Conservation (phyloP, 2,329 filamentous ascomycete species). For the Blastomyces silverae region DNA sequence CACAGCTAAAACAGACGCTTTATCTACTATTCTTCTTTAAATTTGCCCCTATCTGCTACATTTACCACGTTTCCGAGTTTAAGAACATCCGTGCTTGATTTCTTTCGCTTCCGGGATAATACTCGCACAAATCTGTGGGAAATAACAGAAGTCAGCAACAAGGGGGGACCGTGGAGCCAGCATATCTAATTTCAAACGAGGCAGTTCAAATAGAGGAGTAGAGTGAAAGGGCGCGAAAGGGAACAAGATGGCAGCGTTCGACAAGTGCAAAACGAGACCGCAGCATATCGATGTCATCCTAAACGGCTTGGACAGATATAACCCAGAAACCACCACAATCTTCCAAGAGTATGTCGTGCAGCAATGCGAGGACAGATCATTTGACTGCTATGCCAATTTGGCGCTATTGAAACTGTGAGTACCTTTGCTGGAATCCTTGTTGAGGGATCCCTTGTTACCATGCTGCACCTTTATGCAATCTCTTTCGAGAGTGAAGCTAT, state of each 20-base stretch:
- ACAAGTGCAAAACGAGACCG: conserved; percentile 86
- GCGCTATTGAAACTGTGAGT: conserved; percentile 90
- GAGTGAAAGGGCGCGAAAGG: conserved; percentile 18
- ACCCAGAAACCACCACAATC: conserved; percentile 86
- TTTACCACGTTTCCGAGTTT: neutral
- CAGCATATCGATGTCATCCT: conserved; percentile 89
- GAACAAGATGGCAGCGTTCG: conserved; percentile 48
- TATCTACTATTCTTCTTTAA: neutral
- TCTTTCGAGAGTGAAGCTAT: neutral
- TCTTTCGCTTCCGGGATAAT: neutral
- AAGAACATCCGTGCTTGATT: neutral
- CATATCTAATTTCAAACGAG: neutral
- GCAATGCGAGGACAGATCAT: conserved; percentile 91
- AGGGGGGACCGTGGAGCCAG: neutral
- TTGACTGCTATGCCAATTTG: conserved; percentile 94
- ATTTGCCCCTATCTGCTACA: neutral
- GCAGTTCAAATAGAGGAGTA: too few relatives aligned
- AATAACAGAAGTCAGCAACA: too few relatives aligned
- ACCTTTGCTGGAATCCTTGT: conserved; percentile 11
- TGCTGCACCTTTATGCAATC: conserved; percentile 11
- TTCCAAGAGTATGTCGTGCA: conserved; percentile 92
- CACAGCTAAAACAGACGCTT: neutral
- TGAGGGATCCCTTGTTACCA: conserved; percentile 17
- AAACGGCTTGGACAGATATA: conserved; percentile 96
- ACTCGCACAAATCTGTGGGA: neutral